Evolutionary conservation across 2,329 filamentous ascomycete genomes (phyloP), one percentile per base, ranked within the genome.

Genomic region (Bipolaris sorokiniana): DNA sequence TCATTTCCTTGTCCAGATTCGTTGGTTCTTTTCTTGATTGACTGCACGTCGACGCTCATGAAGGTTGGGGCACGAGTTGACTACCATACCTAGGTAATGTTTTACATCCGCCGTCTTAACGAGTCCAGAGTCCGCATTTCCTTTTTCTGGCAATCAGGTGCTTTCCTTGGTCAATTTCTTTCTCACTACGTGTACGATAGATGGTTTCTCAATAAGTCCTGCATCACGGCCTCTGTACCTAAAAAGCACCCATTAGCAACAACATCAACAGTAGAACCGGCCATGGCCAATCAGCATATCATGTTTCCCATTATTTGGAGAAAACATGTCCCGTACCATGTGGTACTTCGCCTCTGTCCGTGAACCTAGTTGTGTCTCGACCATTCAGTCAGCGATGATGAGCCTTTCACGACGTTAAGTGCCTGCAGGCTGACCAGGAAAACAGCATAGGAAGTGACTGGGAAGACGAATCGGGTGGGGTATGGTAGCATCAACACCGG

Each of bases 171-270:
- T 54, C 63, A 59, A 47, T 48, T 49, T 59, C 58, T 63, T 60
- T 58, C 55, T 47, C 56, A 44, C 58, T 51, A 59, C 58, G 54
- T 76, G 74, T 76, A 76, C 65, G 61, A 75, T 76, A 76, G 62
- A 70, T 65, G 64, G 62, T 54, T 57, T 62, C 61, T 58, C 52
- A 52, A 60, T 51, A 60, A 59, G 57, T 51, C 56, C 56, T 58
- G 47, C 45, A 59, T 73, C 59, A 76, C 72, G 72, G 71, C 73
- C 70, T 73, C 56, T 76, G 71, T 76, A 75, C 61, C 22, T 73
- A 76, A 75, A 73, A 75, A 73, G 62, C 66, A 70, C 57, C 58
- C 67, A 69, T 63, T 68, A 73, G 65, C 70, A 69, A 59, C 61
- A 70, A 51, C 67, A 72, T 67, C 65, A 61, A 72, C 70, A 69